Conservation (phyloP, 1,139 yeast species). For the Yueomyces sp. region DNA sequence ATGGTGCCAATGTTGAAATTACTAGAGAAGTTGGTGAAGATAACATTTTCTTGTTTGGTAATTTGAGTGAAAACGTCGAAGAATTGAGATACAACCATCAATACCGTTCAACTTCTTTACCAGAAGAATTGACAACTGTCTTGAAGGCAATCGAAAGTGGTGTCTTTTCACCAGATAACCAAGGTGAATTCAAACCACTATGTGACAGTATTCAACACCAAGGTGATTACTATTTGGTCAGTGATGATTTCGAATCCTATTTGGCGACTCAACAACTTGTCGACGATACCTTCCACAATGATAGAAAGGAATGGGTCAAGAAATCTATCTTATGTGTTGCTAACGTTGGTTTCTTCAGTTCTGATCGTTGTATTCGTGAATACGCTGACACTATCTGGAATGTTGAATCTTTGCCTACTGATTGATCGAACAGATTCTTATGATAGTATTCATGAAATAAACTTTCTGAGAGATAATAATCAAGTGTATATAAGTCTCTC, state of each 20-base stretch:
- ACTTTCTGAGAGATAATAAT: no score
- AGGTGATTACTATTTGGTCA: conserved; percentile 79
- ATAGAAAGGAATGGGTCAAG: conserved; percentile 61
- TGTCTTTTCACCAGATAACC: conserved; percentile 46
- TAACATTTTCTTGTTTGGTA: conserved; percentile 84
- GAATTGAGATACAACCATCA: conserved; percentile 68
- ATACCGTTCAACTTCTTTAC: conserved; percentile 36
- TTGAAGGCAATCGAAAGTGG: conserved; percentile 61
- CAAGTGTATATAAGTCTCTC: no score
- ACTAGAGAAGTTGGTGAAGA: conserved; percentile 90
- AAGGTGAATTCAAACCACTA: conserved; percentile 54
- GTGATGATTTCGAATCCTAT: conserved; percentile 81
- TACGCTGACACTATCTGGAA: conserved; percentile 92
- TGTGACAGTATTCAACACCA: conserved; percentile 57
- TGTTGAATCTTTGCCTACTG: conserved; percentile 49
- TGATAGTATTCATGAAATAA: no score
- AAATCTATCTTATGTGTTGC: conserved; percentile 75
- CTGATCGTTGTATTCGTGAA: conserved; percentile 85
- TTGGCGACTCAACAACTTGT: conserved; percentile 68
- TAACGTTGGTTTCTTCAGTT: conserved; percentile 85
- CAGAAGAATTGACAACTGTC: conserved; percentile 47
- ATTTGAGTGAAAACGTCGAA: conserved; percentile 80
- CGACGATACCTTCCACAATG: conserved; percentile 56
- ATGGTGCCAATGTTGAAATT: conserved; percentile 93
- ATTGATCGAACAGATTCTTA: background rate